Evolutionary conservation across 768 basidiomycete genomes (phyloP).

Genomic region (Boletus subparvulus): DNA sequence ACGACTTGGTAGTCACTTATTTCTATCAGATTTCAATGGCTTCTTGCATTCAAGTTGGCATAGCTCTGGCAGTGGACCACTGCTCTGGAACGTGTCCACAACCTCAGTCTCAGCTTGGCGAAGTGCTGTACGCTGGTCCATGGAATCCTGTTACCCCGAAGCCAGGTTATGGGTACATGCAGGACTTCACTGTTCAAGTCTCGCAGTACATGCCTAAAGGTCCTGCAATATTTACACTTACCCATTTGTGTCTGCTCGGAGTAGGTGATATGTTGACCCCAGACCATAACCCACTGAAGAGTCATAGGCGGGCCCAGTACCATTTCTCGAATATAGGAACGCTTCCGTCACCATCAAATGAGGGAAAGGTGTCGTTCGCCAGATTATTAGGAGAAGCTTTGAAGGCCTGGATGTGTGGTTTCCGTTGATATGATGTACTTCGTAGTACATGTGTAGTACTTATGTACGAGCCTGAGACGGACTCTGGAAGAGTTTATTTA

Average conservation of each 20-base stretch:
- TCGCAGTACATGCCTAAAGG: background rate
- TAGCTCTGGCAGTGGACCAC: background rate
- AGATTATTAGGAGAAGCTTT: background rate
- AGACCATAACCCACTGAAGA: background rate
- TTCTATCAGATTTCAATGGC: background rate
- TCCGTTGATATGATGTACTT: too few species aligned
- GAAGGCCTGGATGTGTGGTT: too few species aligned
- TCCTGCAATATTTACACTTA: background rate
- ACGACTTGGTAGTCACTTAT: background rate
- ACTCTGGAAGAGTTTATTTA: constrained; percentile 5
- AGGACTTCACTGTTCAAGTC: background rate
- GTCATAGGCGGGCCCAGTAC: background rate
- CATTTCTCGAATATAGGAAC: background rate
- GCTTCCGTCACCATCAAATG: background rate
- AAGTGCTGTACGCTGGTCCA: background rate
- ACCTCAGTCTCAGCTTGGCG: constrained; percentile 6
- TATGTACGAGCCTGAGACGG: too few species aligned
- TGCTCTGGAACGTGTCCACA: background rate
- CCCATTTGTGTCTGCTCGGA: background rate
- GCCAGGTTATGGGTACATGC: background rate
- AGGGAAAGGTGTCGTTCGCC: background rate
- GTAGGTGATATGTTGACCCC: background rate
- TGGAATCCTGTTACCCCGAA: background rate
- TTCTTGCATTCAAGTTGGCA: constrained; percentile 17
- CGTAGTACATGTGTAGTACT: too few species aligned